Evolutionary conservation across 257 asterid species (phyloP), one percentile per base, ranked within the genome.

Genomic region (Nicotiana otophora): DNA sequence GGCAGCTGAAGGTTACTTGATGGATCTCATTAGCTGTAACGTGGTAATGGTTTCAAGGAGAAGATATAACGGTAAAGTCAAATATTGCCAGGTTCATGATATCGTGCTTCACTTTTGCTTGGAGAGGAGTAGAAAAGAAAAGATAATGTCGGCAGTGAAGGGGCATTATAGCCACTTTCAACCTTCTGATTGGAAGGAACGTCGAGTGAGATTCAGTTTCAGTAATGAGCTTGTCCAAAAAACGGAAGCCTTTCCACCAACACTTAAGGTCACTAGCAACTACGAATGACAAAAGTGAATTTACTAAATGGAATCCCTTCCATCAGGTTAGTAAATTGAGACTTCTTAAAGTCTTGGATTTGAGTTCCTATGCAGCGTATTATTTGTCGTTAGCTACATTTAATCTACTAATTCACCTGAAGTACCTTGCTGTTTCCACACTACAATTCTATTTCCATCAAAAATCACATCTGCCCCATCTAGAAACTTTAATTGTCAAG

Each of bases 1-100:
- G 7, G 63, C 39, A 14, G 78, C 83, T 31, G 82, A 79, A 42
- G 82, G 0, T 19, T 61, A 61, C n/a, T 60, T 79, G 75, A 34
- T 7, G 26, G 75, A 61, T 79, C 82, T 79, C 54, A 79, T 61
- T 4, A 5, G 3, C 1, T 33, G 60, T 31, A 79, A 61, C 0
- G 15, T 79, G 20, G 28, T 79, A 9, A 53, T 79, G 23, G 19
- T 23, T 79, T 58, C 3, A 19, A 30, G 14, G 48, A 55, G 34
- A 15, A 2, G 1, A 11, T 79, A 63, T 23, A 36, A 39, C 0
- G n/a, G 12, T 0, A 61, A 39, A 10, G 55, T 79, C 53, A 61
- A 34, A 61, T 53, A 23, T 4, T 79, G 75, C 1, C 82, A 46
- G 23, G 28, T 79, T 33, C 60, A 79, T n/a, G 69, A 79, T 79